phyloP scores from a whole-genome alignment of 257 asterid genomes.

The Phtheirospermum japonicum region DNA sequence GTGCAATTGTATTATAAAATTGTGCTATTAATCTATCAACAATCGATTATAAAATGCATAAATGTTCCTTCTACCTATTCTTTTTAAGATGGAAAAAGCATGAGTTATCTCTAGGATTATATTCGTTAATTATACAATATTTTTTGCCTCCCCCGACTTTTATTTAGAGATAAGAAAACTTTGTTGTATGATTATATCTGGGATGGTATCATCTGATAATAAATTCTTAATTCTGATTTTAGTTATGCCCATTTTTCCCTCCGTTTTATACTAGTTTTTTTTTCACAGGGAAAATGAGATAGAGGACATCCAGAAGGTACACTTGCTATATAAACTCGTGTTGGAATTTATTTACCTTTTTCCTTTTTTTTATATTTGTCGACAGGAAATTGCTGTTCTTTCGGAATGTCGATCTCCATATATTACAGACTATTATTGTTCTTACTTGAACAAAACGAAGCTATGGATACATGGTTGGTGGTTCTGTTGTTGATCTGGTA shows the following conservation, averaged over 20 bases:
- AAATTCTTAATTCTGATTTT: not conserved
- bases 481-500: slow-evolving; percentile 99
- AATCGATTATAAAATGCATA: no score
- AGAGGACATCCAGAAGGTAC: slow-evolving; percentile 98
- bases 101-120: slow-evolving; percentile 27
- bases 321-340: slow-evolving; percentile 21
- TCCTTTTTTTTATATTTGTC: slow-evolving; percentile 27
- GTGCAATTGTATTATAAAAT: no score
- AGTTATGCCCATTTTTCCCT: slow-evolving; percentile 21
- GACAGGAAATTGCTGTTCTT: slow-evolving; percentile 96
- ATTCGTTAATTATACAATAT: slow-evolving; percentile 18
- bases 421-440: slow-evolving; percentile 95
- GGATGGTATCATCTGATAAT: not conserved
- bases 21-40: no score
- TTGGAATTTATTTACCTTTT: slow-evolving; percentile 5
- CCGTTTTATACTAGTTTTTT: slow-evolving; percentile 11
- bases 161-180: no score
- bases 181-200: no score
- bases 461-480: slow-evolving; percentile 99
- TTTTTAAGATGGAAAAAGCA: no score
- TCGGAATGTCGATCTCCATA: slow-evolving; percentile 90
- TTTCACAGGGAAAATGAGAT: slow-evolving; percentile 89
- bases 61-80: no score
- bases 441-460: slow-evolving; percentile 79
- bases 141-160: not conserved